These are phyloP conservation scores for Peronospora belbahrii DNA, from an alignment of 352 stramenopile species.

Conservation along the genomic window DNA sequence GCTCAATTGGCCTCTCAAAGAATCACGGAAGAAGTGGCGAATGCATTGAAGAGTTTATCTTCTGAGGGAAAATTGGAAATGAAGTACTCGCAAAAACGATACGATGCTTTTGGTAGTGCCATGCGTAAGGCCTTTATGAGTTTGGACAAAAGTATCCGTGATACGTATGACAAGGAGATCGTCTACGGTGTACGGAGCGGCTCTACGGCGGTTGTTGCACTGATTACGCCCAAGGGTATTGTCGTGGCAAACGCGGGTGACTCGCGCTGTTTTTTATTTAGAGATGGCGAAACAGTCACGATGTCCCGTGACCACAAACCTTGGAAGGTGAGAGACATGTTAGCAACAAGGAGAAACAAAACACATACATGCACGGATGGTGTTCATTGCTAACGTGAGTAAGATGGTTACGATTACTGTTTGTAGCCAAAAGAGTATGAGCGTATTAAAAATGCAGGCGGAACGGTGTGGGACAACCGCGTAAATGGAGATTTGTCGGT, in stretches of 20 bases:
- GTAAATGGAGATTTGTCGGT: slow-evolving; percentile 80
- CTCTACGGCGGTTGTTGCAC: slow-evolving; percentile 67
- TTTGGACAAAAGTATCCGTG: slow-evolving; percentile 57
- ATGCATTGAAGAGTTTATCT: slow-evolving; percentile 36
- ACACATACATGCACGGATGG: background rate
- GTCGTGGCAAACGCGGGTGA: slow-evolving; percentile 77
- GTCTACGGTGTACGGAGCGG: slow-evolving; percentile 61
- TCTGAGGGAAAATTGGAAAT: slow-evolving; percentile 20
- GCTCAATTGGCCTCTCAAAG: slow-evolving; percentile 44
- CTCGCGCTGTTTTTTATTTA: slow-evolving; percentile 69
- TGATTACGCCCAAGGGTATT: slow-evolving; percentile 62
- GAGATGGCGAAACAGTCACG: slow-evolving; percentile 39
- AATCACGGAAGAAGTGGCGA: slow-evolving; percentile 31
- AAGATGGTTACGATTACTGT: background rate
- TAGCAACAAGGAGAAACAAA: slow-evolving; percentile 17
- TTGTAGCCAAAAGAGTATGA: slow-evolving; percentile 46
- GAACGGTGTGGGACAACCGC: slow-evolving; percentile 65
- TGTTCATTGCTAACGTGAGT: background rate
- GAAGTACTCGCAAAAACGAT: slow-evolving; percentile 37
- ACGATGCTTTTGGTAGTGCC: slow-evolving; percentile 46
- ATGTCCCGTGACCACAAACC: slow-evolving; percentile 91
- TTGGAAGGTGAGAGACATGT: slow-evolving; percentile 51
- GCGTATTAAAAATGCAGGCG: slow-evolving; percentile 66
- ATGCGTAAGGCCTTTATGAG: slow-evolving; percentile 59
- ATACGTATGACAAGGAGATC: slow-evolving; percentile 35